These are phyloP conservation scores for Colletotrichum theobromicola DNA, from an alignment of 2,329 filamentous ascomycete species.

Conservation along the genomic window DNA sequence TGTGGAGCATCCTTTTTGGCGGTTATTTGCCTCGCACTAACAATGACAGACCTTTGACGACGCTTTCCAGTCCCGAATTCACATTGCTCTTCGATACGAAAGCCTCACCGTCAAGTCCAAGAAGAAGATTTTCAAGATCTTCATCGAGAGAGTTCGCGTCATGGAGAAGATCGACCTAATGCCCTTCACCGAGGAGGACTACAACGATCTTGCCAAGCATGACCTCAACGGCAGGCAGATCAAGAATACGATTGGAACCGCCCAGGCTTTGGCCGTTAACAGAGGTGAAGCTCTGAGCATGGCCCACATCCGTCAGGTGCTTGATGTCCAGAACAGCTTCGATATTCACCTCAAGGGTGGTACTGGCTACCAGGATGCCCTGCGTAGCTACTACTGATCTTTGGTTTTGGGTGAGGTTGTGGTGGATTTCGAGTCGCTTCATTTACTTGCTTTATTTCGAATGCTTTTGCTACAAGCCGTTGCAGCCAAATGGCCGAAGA, in stretches of 20 bases:
- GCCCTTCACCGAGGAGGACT: conserved; percentile 72
- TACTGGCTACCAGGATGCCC: conserved; percentile 79
- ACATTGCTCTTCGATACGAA: conserved; percentile 83
- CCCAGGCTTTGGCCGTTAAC: conserved; percentile 81
- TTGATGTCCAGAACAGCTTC: conserved; percentile 86
- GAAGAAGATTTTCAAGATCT: conserved; percentile 83
- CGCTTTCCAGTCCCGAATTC: conserved; percentile 86
- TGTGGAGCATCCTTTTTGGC: neutral
- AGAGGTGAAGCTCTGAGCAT: conserved; percentile 75
- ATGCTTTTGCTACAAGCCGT: neutral
- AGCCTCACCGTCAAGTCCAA: conserved; percentile 75
- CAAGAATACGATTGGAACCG: conserved; percentile 86
- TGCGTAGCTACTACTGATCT: conserved; percentile 72
- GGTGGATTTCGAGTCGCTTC: neutral
- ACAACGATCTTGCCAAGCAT: conserved; percentile 68
- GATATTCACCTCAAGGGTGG: conserved; percentile 84
- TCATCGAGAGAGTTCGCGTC: conserved; percentile 74
- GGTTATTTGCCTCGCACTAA: neutral
- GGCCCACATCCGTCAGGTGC: conserved; percentile 79
- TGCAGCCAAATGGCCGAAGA: neutral
- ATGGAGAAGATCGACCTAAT: conserved; percentile 63
- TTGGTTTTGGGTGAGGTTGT: neutral
- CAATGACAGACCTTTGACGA: conserved; percentile 74
- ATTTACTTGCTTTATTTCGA: neutral
- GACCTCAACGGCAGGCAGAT: conserved; percentile 73